Base-by-base conservation (phyloP, 352 stramenopile genomes). In the Globisporangium spinosum region DNA sequence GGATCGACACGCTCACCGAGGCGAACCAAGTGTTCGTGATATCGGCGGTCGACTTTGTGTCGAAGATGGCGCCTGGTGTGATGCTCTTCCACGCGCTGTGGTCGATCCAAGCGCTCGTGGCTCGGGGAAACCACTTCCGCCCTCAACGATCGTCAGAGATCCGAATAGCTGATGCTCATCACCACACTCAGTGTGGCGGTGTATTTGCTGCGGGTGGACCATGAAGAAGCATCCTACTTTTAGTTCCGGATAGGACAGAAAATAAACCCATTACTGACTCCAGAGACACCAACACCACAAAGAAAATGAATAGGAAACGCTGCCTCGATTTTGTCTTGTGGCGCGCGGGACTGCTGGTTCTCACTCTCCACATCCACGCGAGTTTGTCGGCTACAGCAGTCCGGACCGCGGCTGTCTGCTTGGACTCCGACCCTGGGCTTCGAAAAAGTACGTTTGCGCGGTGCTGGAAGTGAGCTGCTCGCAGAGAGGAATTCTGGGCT, bases 401-500 rank as follows among this genome's bases (percentile, higher is more conserved):
- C 56, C 22, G 3, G 12, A 25, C 15, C 13, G 22, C 17, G 43
- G 45, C 2, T 69, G 64, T 38, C 5, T 64, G 56, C 56, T 69
- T 1, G 64, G 59, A 43, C 29, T 38, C 4, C 38, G 38, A 22
- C 64, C 64, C 2, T 69, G 64, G 64, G 56, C n/a, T 20, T 25
- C 56, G 12, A 17, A 1, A 7, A 64, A 53, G 43, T 58, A 59
- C 27, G 15, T 47, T 3, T 69, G 64, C 17, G 45, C 22, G 4
- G 64, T 69, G 40, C 43, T 69, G 9, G 64, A 69, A 38, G 43
- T 69, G 27, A 69, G 57, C 32, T 69, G 64, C 27, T 49, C 43
- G 32, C 12, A 22, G 58, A 17, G 32, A 59, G 29, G 32, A 0
- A 25, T 65, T 4, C 1, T n/a, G 5, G 65, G 65, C 15, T 13